These are phyloP conservation scores for Vitis labrusca DNA, from an alignment of 164 flowering plant genomes.

Conservation along the genomic window DNA sequence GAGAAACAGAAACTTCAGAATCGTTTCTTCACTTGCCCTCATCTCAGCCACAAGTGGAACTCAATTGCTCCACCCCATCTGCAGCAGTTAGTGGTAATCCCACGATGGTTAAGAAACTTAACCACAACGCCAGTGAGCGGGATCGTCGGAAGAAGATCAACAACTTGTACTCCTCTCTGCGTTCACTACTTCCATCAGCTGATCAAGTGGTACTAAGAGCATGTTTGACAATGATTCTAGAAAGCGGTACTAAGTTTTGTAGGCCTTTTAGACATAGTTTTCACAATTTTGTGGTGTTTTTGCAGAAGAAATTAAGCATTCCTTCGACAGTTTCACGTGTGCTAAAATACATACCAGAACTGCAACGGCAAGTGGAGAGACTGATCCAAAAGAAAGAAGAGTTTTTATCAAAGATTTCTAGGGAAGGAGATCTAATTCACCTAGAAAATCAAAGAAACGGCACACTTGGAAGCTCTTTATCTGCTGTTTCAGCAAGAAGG, in stretches of 20 bases:
- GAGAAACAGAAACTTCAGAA: slow-evolving; percentile 2
- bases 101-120: slow-evolving; percentile 13
- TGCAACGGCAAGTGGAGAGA: slow-evolving; percentile 51
- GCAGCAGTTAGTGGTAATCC: slow-evolving; percentile 2
- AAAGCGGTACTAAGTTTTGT: not conserved
- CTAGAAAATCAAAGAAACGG: slow-evolving; percentile 3
- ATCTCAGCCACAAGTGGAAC: not conserved
- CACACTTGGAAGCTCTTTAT: not conserved
- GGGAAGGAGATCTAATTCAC: slow-evolving; percentile 8
- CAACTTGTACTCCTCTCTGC: slow-evolving; percentile 15
- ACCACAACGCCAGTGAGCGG: slow-evolving; percentile 21
- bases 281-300: not conserved
- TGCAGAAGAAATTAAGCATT: slow-evolving; percentile 63
- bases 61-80: not conserved
- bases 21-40: slow-evolving; percentile 6
- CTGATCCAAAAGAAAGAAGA: slow-evolving; percentile 42
- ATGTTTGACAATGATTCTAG: no score
- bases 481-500: slow-evolving; percentile 28
- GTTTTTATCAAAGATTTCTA: slow-evolving; percentile 28
- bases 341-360: slow-evolving; percentile 64
- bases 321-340: slow-evolving; percentile 53
- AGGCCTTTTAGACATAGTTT: not conserved
- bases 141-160: slow-evolving; percentile 16
- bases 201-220: slow-evolving; percentile 9
- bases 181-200: slow-evolving; percentile 13